These are phyloP conservation scores for Candida pseudoglaebosa DNA, from an alignment of 805 yeast genomes.

Conservation along the genomic window DNA sequence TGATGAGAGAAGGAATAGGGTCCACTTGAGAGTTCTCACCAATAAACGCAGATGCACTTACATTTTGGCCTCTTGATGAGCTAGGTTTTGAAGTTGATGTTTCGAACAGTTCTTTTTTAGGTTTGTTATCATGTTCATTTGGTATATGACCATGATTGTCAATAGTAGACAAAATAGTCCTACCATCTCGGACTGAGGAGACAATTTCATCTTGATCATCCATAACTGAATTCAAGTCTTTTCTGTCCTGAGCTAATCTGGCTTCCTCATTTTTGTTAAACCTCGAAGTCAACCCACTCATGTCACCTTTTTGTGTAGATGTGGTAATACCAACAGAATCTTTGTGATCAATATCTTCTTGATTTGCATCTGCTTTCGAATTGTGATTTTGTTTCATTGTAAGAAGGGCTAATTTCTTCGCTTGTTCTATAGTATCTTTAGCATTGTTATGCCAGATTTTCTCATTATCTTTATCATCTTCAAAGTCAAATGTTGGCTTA, in stretches of 20 bases:
- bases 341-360: background rate
- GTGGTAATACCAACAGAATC: background rate
- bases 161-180: constrained; percentile 23
- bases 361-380: background rate
- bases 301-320: background rate
- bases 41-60: background rate
- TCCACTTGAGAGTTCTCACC: background rate
- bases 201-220: constrained; percentile 22
- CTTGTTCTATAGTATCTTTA: constrained; percentile 6
- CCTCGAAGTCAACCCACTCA: constrained; percentile 1
- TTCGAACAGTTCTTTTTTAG: constrained; percentile 4
- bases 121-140: constrained; percentile 6
- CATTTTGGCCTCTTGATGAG: background rate
- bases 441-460: constrained; percentile 16
- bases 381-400: background rate
- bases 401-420: background rate
- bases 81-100: background rate
- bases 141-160: constrained; percentile 34
- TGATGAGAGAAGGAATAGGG: background rate
- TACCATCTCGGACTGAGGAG: constrained; percentile 11
- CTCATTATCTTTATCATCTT: constrained; percentile 20
- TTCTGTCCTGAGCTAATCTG: constrained; percentile 2
- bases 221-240: constrained; percentile 17
- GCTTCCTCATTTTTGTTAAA: constrained; percentile 2
- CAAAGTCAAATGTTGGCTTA: constrained; percentile 14